These are phyloP conservation scores for Corylus avellana DNA, from an alignment of 306 rosid genomes.

Conservation along the genomic window DNA sequence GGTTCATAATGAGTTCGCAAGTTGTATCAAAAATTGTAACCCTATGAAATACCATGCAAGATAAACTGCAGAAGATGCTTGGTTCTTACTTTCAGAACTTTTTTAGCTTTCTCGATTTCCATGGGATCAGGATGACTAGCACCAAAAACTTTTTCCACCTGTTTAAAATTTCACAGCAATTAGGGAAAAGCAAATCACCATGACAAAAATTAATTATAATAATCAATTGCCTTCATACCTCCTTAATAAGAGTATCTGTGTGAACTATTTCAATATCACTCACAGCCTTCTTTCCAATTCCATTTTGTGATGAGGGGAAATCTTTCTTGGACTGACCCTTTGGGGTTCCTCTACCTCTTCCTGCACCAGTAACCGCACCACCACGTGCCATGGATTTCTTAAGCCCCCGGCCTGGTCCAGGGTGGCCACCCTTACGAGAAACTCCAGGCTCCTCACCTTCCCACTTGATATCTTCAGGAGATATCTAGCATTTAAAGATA, in stretches of 20 bases:
- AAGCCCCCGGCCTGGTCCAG: conserved; percentile 64
- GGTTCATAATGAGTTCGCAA: too few relatives aligned
- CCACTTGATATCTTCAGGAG: conserved; percentile 80
- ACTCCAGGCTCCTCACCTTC: conserved; percentile 66
- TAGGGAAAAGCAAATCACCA: conserved; percentile 14
- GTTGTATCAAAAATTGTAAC: too few relatives aligned
- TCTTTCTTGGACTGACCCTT: conserved; percentile 64
- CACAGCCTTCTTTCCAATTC: conserved; percentile 59
- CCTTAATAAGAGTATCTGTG: conserved; percentile 76
- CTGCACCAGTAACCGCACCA: conserved; percentile 58
- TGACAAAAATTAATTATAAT: neutral
- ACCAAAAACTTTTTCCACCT: conserved; percentile 80
- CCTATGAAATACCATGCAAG: neutral
- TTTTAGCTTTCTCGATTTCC: conserved; percentile 82
- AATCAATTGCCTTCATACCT: conserved; percentile 51
- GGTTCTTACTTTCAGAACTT: conserved; percentile 64
- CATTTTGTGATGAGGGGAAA: conserved; percentile 54
- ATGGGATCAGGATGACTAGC: conserved; percentile 59
- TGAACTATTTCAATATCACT: conserved; percentile 73
- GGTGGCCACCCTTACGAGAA: conserved; percentile 49
- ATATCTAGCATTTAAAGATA: conserved; percentile 51
- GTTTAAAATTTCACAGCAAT: conserved; percentile 32
- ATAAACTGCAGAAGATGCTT: conserved; percentile 8
- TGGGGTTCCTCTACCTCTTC: conserved; percentile 78
- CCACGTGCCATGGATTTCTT: conserved; percentile 64